These are phyloP conservation scores for Brassica incana DNA, from an alignment of 345 rosid species.

Conservation along the genomic window DNA sequence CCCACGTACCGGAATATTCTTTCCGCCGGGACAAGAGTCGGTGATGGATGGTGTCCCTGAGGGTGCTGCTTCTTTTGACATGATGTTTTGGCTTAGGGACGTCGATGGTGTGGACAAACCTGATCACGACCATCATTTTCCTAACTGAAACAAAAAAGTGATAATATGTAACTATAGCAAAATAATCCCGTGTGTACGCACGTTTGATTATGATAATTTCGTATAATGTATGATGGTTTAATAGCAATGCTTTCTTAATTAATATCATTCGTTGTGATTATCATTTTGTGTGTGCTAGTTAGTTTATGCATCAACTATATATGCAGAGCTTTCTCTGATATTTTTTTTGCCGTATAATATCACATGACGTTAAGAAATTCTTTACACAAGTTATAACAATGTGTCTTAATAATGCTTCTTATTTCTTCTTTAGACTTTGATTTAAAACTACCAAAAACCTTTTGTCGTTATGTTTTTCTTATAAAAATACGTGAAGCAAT, in stretches of 20 bases:
- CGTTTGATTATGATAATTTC: background rate
- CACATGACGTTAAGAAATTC: background rate
- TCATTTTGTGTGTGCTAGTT: background rate
- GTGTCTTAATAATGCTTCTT: background rate
- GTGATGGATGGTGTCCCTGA: constrained; percentile 62
- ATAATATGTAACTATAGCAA: background rate
- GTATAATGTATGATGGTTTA: background rate
- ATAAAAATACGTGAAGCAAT: background rate
- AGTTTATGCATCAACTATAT: background rate
- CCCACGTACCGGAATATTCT: constrained; percentile 66
- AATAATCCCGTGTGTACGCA: constrained; percentile 1
- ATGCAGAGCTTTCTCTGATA: background rate
- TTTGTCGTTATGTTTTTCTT: background rate
- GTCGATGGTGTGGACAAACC: constrained; percentile 55
- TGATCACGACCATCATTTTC: constrained; percentile 30
- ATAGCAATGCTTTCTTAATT: background rate
- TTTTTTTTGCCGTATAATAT: background rate
- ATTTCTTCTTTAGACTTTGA: background rate
- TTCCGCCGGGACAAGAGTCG: constrained; percentile 63
- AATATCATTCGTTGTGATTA: background rate
- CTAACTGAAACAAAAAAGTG: background rate
- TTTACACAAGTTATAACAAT: background rate
- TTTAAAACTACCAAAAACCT: background rate
- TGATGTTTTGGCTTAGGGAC: constrained; percentile 54
- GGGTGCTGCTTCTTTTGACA: constrained; percentile 49